A percentile compares a stretch with the other conserved stretches of the same genome.
Conservation (phyloP, 169 alveolate species). For the Plasmodium falciparum region DNA sequence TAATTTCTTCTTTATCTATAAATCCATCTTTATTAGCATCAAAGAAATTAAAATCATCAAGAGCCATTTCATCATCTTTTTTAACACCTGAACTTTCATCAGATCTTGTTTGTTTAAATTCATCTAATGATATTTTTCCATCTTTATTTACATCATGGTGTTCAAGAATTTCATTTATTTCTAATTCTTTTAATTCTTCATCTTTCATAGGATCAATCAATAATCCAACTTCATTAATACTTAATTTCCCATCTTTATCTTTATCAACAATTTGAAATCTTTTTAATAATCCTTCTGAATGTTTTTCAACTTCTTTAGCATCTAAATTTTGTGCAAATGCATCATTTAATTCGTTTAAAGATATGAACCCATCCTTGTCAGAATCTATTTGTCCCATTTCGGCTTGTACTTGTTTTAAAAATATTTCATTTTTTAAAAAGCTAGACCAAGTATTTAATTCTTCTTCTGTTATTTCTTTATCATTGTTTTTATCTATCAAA, state of each 20-base stretch:
- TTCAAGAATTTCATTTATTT: slow-evolving; percentile 81
- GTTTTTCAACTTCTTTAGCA: slow-evolving; percentile 79
- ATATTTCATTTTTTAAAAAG: slow-evolving; percentile 76
- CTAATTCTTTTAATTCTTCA: slow-evolving; percentile 81
- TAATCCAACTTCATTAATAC: slow-evolving; percentile 77
- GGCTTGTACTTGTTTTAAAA: slow-evolving; percentile 81
- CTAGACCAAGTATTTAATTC: slow-evolving; percentile 74
- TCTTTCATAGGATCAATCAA: slow-evolving; percentile 84
- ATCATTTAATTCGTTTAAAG: slow-evolving; percentile 80
- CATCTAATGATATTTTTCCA: slow-evolving; percentile 83
- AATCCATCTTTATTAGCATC: slow-evolving; percentile 84
- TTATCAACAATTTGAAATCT: slow-evolving; percentile 86
- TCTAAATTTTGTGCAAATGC: slow-evolving; percentile 82
- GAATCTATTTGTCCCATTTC: slow-evolving; percentile 84
- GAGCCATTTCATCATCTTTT: slow-evolving; percentile 51
- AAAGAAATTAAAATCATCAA: slow-evolving; percentile 83
- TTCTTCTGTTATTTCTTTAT: slow-evolving; percentile 56
- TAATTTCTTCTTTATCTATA: slow-evolving; percentile 80
- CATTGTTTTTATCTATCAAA: slow-evolving; percentile 79
- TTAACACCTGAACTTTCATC: slow-evolving; percentile 50
- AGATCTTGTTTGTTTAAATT: slow-evolving; percentile 77
- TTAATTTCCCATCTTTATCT: slow-evolving; percentile 80
- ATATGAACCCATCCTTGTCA: slow-evolving; percentile 83
- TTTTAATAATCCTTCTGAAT: slow-evolving; percentile 79
- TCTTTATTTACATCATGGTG: slow-evolving; percentile 85